Evolutionary conservation across 306 rosid genomes (phyloP), one percentile per base, ranked within the genome.

Genomic region (Lagenaria siceraria): DNA sequence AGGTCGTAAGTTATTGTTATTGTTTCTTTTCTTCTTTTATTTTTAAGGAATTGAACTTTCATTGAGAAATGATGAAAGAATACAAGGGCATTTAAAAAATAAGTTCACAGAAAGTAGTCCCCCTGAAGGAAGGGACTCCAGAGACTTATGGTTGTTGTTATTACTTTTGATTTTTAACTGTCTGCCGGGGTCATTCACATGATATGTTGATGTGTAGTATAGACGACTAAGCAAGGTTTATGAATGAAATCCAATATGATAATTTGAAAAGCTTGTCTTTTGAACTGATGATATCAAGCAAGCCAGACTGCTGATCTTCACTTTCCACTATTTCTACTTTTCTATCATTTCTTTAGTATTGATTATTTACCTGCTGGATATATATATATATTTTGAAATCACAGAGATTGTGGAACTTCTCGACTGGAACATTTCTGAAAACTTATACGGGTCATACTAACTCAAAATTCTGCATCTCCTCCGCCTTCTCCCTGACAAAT

Each of bases 351-450:
- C 31, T 12, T 29, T 38, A 40, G 48, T 33, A 42, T 60, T 38
- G 35, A 38, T 42, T 19, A 49, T 58, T 38, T 7, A 38, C 35
- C 8, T 60, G 4, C 43, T 8, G 33, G 35, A 3, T 1, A n/a
- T n/a, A n/a, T n/a, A n/a, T n/a, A n/a, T n/a, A n/a, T n/a, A n/a
- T n/a, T 59, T 77, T 68, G 59, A 55, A 56, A 73, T 40, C 77
- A 76, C 81, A 95, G 98, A 90, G 96, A 89, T 94, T 95, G 24
- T 95, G 97, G 98, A 92, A 95, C 87, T 92, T 89, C 80, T 86
- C 97, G 3, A 90, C 92, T 42, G 98, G 98, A 62, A 92, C 87
- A 85, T 92, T 89, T 89, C 85, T 92, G 80, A 95, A 95, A 90
- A 88, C 97, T 19, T 95, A 90, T 75, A 80, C 89, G 0, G 97